Percentiles rank a stretch among this genome's conserved stretches.
These are phyloP conservation scores for Austroboletus niveus DNA, from an alignment of 1,284 basidiomycete genomes.

Conservation along the genomic window DNA sequence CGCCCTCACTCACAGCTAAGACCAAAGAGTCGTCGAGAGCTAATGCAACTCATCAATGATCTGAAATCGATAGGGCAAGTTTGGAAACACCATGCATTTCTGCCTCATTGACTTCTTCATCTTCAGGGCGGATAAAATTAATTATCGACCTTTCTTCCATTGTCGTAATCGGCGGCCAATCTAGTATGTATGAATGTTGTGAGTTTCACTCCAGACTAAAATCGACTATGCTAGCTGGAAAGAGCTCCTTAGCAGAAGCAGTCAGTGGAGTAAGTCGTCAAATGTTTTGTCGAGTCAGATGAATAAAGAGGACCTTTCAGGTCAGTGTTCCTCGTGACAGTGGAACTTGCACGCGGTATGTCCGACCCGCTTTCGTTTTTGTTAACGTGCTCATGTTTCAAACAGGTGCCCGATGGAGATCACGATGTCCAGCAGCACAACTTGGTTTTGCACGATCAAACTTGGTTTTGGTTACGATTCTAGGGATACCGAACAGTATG, in stretches of 20 bases:
- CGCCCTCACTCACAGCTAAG: too few species aligned
- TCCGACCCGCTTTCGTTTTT: not conserved
- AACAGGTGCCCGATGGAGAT: constrained; percentile 59
- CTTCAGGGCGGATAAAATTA: too few species aligned
- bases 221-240: constrained; percentile 43
- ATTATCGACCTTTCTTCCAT: too few species aligned
- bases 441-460: constrained; percentile 53
- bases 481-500: constrained; percentile 10
- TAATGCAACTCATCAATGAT: too few species aligned
- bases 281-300: not conserved
- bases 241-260: constrained; percentile 59
- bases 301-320: not conserved
- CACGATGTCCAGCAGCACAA: constrained; percentile 40
- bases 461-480: constrained; percentile 43
- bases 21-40: too few species aligned
- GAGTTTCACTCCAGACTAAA: not conserved
- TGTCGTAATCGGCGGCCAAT: too few species aligned
- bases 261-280: constrained; percentile 48
- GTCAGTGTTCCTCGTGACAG: constrained; percentile 58
- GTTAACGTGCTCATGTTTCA: not conserved
- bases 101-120: too few species aligned
- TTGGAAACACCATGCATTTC: too few species aligned
- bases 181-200: too few species aligned
- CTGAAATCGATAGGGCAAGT: too few species aligned
- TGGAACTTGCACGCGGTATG: constrained; percentile 57